Evolutionary conservation across 106 monocot genomes (phyloP), one percentile per base, ranked within the genome.

Genomic region (Hemerocallis citrina): DNA sequence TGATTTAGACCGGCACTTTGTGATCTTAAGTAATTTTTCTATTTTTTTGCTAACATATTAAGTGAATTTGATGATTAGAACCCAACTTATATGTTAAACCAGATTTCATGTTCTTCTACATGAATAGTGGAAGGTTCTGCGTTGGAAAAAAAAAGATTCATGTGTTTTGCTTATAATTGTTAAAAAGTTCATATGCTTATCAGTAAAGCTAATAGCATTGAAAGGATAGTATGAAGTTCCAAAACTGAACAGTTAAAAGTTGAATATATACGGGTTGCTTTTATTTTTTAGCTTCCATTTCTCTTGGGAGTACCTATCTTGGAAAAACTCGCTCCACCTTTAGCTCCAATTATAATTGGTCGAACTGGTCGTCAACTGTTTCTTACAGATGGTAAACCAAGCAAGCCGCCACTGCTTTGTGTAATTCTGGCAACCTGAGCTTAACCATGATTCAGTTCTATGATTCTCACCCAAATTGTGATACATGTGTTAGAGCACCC

Each of bases 271-370:
- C 40, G 54, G n/a, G 20, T 44, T 21, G 15, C 57, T 31, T 64
- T 25, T 64, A 67, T 65, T 32, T 69, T 68, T 70, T 73, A 99
- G 98, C 82, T 99, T 70, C 98, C 98, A 16, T 92, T 99, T 79
- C 85, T 99, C n/a, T 62, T 92, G 41, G 92, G 92, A 23, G 61
- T 88, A 52, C 54, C 84, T 50, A 65, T 92, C 23, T 78, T 99
- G 75, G 98, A 99, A 77, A 99, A 88, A 74, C 72, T 99, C 62
- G 92, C 85, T 31, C 68, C 92, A 60, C 79, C 98, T 65, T 46
- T 99, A 55, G 98, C 85, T 62, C 80, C 88, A 51, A 68, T 85
- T 52, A 40, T 99, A 56, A 65, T 80, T 62, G 98, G 98, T 14
- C 66, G 77, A 68, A 99, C 91, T 57, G 91, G 92, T 60, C 72